Conservation (phyloP, 192 early-diverging fungal genomes). For the Coemansia sp. region DNA sequence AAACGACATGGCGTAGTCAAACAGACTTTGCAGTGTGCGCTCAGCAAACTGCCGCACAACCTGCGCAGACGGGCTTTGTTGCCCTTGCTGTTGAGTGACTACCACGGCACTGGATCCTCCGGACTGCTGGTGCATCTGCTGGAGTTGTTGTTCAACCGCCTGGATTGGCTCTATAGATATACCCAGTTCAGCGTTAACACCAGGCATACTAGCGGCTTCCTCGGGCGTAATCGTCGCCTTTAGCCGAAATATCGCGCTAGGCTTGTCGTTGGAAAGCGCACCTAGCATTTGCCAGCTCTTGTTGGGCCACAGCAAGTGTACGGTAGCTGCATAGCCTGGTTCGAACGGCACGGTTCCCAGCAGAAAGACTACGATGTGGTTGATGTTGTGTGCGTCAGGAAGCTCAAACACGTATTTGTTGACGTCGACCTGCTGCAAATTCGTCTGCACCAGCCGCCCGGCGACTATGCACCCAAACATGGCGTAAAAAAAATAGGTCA, state of each 20-base stretch:
- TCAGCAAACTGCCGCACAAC: slow-evolving; percentile 61
- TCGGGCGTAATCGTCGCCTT: slow-evolving; percentile 25
- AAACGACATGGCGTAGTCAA: slow-evolving; percentile 78
- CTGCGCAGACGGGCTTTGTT: slow-evolving; percentile 33
- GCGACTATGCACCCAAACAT: slow-evolving; percentile 97
- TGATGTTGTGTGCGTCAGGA: slow-evolving; percentile 80
- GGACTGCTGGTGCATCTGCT: slow-evolving; percentile 36
- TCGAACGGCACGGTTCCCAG: slow-evolving; percentile 87
- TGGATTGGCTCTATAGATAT: slow-evolving; percentile 92
- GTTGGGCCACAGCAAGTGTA: slow-evolving; percentile 89
- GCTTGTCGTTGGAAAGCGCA: slow-evolving; percentile 80
- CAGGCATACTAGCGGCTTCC: slow-evolving; percentile 21
- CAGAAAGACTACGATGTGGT: slow-evolving; percentile 95
- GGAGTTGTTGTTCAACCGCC: slow-evolving; percentile 63
- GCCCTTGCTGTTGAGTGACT: background rate
- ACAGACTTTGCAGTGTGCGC: slow-evolving; percentile 68
- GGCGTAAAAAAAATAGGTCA: background rate
- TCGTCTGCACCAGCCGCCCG: slow-evolving; percentile 89
- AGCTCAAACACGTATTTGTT: slow-evolving; percentile 92
- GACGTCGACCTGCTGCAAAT: slow-evolving; percentile 85
- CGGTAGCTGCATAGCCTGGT: slow-evolving; percentile 88
- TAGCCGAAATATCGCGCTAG: slow-evolving; percentile 81
- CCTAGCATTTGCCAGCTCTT: slow-evolving; percentile 79
- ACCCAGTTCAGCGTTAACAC: slow-evolving; percentile 72
- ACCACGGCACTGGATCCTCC: slow-evolving; percentile 29